Evolutionary conservation across 164 flowering plant species (phyloP), one percentile per base, ranked within the genome.

Genomic region (Pachysandra terminalis): DNA sequence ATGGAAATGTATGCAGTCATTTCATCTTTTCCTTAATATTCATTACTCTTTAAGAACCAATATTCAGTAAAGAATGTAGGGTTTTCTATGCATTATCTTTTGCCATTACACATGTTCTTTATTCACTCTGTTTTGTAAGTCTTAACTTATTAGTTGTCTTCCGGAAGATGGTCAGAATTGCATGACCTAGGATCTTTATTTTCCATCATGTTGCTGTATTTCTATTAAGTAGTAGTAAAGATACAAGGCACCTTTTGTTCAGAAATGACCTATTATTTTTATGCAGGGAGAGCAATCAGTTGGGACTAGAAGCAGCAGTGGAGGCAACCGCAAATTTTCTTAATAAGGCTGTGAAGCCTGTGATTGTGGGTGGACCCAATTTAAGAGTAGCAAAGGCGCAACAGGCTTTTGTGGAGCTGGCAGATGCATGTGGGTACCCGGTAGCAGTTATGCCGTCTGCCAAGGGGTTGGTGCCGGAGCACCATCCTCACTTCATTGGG

Each of bases 381-480:
- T 52, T 85, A 55, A 80, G 91, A 73, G 88, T 78, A 0, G 80
- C 82, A 19, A 85, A 81, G 77, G 88, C 88, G 5, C 84, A 82
- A 28, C 17, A 71, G 49, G 90, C 91, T 9, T 82, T 89, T 69
- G 66, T 80, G 0, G 84, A 85, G 59, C 78, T 89, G 40, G 88
- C 86, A 16, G 79, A 89, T 70, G 85, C 85, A 19, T 75, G 81
- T 66, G 90, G 91, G n/a, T 89, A 87, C 73, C 83, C 91, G 6
- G 13, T 87, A 24, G 88, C 90, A 17, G 77, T 87, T 3, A 87
- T 89, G 94, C 94, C 91, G 12, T 81, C 91, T 8, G 90, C 74
- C 26, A 89, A 89, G 69, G 94, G 94, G 13, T 65, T 85, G 54
- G 90, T 89, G 25, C 87, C 94, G 8, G 94, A 89, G 81, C 72